These are phyloP conservation scores for Tillandsia leiboldiana DNA, from an alignment of 176 grass and related monocot genomes.

Conservation along the genomic window DNA sequence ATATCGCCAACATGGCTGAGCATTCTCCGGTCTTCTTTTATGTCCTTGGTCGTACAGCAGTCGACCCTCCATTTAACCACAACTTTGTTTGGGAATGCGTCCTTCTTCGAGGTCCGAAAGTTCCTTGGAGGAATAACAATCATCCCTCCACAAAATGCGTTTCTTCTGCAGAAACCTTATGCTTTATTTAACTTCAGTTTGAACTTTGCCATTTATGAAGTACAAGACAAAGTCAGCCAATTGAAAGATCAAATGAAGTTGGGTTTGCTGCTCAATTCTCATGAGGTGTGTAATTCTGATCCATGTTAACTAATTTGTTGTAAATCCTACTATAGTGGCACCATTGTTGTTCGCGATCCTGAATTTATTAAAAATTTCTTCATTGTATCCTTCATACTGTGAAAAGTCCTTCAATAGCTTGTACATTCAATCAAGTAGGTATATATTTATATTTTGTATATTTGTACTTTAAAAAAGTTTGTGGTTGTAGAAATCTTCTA, in stretches of 20 bases:
- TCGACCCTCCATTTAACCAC: conserved; percentile 63
- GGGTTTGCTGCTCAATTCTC: conserved; percentile 59
- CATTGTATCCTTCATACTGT: too few species aligned
- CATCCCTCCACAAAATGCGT: conserved; percentile 72
- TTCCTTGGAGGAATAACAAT: conserved; percentile 91
- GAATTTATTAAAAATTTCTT: background rate
- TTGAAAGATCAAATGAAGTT: conserved; percentile 82
- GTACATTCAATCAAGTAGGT: too few species aligned
- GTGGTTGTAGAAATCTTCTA: background rate
- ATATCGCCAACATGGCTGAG: conserved; percentile 64
- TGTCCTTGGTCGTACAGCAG: conserved; percentile 55
- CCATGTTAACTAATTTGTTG: background rate
- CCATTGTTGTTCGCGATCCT: background rate
- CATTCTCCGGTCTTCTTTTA: conserved; percentile 68
- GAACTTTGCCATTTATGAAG: conserved; percentile 71
- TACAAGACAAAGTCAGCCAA: conserved; percentile 42
- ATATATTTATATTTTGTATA: too few species aligned
- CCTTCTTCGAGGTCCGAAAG: conserved; percentile 58
- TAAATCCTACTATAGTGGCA: background rate
- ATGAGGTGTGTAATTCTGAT: conserved; percentile 46
- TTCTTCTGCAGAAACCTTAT: conserved; percentile 63
- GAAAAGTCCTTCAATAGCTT: too few species aligned
- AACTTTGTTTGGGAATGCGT: conserved; percentile 58
- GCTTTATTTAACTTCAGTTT: conserved; percentile 81
- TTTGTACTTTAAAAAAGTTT: background rate